Base-by-base conservation (phyloP, 2,329 filamentous ascomycete species). In the Dactylellina haptotyla region DNA sequence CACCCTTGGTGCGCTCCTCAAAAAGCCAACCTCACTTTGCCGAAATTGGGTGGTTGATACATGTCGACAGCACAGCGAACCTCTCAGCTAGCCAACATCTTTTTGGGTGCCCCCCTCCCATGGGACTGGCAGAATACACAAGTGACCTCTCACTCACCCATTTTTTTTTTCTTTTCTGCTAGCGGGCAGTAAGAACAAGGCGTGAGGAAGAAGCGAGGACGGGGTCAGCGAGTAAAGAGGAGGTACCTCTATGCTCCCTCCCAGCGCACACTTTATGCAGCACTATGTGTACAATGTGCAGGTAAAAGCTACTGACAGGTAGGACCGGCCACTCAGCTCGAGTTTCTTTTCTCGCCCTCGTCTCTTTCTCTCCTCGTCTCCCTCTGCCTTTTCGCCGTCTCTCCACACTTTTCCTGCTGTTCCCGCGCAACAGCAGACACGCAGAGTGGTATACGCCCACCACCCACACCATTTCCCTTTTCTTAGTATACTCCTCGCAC, bases 1-100 rank as follows among this genome's bases (percentile, higher is more conserved):
- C 59, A 65, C 67, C 66, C 67, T 65, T 72, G 67, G 67, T 72
- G 67, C 67, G 67, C 67, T 72, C 67, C 67, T 72, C 67, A 72
- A 72, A 72, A 72, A 72, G 67, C 67, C 59, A 72, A 72, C 59
- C 67, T 72, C 67, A 65, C 67, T 59, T 72, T 72, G 53, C 67
- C 59, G 67, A 72, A 72, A 72, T 65, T 72, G 67, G 67, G 67
- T 65, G 67, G 67, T 72, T 72, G 59, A 61, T 72, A 72, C 67
- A 72, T 72, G 67, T 72, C 58, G 67, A 72, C 67, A 72, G 67
- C 67, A 61, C 51, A 56, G 65, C 67, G 67, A 59, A 14, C 59
- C 53, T 43, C 51, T 51, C 67, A 72, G 67, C 67, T 65, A 72
- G 59, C 51, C 67, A 65, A 56, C 67, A 59, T 65, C 53, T 20